Evolutionary conservation across 2,329 filamentous ascomycete genomes (phyloP).

Genomic region (Hansfordia pulvinata): DNA sequence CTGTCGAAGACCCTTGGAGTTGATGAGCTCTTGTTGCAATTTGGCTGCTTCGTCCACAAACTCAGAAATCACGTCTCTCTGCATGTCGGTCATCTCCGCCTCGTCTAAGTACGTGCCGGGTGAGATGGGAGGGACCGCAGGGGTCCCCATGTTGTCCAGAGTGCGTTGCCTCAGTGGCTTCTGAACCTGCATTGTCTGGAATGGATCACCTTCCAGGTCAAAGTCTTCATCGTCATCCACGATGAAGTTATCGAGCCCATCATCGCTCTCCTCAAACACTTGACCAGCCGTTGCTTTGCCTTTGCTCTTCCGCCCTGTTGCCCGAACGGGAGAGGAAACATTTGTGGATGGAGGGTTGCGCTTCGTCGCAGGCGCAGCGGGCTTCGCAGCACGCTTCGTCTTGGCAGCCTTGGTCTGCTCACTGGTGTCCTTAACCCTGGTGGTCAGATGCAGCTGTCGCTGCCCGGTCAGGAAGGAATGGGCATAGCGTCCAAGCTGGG

Average conservation of each 20-base stretch:
- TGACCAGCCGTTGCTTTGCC: constrained; percentile 16
- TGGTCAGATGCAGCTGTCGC: constrained; percentile 27
- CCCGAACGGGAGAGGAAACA: constrained; percentile 37
- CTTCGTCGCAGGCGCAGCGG: constrained; percentile 15
- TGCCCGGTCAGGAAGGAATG: constrained; percentile 27
- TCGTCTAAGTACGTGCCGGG: constrained; percentile 37
- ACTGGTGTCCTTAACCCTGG: constrained; percentile 20
- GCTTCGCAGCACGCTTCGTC: constrained; percentile 23
- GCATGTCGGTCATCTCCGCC: constrained; percentile 37
- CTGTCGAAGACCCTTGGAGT: constrained; percentile 38
- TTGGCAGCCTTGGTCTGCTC: constrained; percentile 17
- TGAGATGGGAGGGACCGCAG: constrained; percentile 46
- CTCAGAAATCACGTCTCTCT: constrained; percentile 46
- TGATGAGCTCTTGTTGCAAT: constrained; percentile 47
- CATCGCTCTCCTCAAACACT: constrained; percentile 23
- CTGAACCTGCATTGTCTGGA: constrained; percentile 24
- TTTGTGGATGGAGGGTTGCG: constrained; percentile 26
- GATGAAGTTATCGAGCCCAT: constrained; percentile 25
- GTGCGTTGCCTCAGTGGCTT: constrained; percentile 21
- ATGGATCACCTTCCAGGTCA: constrained; percentile 30
- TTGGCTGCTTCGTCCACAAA: constrained; percentile 52
- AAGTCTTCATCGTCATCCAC: constrained; percentile 21
- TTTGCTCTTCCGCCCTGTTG: constrained; percentile 19
- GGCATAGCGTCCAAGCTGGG: constrained; percentile 25
- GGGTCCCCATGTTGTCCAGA: no score